Evolutionary conservation across 345 rosid species (phyloP), one percentile per base, ranked within the genome.

Genomic region (Kandelia obovata): DNA sequence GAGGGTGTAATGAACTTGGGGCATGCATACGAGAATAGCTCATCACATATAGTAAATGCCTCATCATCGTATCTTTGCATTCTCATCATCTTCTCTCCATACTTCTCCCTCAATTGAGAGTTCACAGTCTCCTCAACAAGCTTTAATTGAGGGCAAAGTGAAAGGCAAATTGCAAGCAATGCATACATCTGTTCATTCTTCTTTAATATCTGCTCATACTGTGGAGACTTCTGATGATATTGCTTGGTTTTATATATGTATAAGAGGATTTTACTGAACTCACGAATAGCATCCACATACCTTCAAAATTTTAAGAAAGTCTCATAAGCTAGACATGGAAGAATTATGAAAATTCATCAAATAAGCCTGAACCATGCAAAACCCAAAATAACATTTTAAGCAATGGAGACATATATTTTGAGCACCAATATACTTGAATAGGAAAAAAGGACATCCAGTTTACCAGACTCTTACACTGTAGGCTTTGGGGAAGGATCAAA

Each of bases 111-210:
- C 79, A 95, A 64, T 25, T 92, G 99, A 72, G 87, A 71, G 74
- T 85, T 90, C 53, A 95, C 98, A 62, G 96, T 87, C 74, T 95
- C 99, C 7, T 95, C 99, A 27, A 92, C 87, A 76, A 92, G 96
- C 78, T 92, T 90, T 58, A 81, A 81, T 75, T 92, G 99, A 21
- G 98, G 99, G 61, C 99, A 95, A 68, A 95, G 94, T 6, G 96
- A 92, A 63, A 92, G 94, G 71, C 83, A 79, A 75, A 92, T 83
- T 0, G 94, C 97, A 68, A 95, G 83, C 75, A 92, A 78, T 52
- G 98, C 99, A 86, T 92, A 95, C 97, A 95, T 95, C 80, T 95
- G 99, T 79, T 95, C 99, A 71, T 95, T 95, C 87, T 95, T 95
- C 85, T 95, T 95, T 58, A 95, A 83, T 70, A 95, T 84, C 74